Evolutionary conservation across 2,329 filamentous ascomycete species (phyloP), one percentile per base, ranked within the genome.

Genomic region (Fusarium fracticaudum): DNA sequence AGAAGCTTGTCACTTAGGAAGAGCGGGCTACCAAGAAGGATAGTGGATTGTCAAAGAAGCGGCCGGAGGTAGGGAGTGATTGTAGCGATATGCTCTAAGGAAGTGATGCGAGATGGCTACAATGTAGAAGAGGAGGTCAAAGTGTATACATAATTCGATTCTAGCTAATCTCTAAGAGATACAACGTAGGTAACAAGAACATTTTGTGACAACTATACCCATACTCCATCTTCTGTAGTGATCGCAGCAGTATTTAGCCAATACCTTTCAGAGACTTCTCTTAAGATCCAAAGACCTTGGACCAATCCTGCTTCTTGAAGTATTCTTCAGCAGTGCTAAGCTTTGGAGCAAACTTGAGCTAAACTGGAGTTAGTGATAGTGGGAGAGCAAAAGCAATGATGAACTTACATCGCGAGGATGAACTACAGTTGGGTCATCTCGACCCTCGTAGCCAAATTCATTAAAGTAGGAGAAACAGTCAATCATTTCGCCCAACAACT

Each of bases 281-380:
- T 51, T 8, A 74, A 13, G 33, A 67, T 7, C 50, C 60, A 31
- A 75, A 54, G 11, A 70, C 48, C 35, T 53, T 61, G 6, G 44
- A 15, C 69, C 72, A 75, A 10, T 74, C 45, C 31, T 74, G 72
- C 29, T 70, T 74, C 64, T 48, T 66, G 17, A 74, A 58, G 41
- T 70, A 73, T 10, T 67, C 65, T 26, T 60, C 60, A 1, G 35
- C 58, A 20, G 60, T 74, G 7, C 18, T 35, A 3, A 75, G 60
- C 6, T 45, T 57, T 3, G 58, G 68, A 2, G 53, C 33, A 6
- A 48, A 69, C 8, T 43, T 57, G 7, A 74, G 53, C 72, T 74
- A 35, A 26, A 31, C 1, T n/a, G 8, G 9, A 13, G 13, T 69
- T 5, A 75, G 60, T 40, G 53, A 4, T 9, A 8, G 14, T 3